Conservation (phyloP, 2,329 filamentous ascomycete species). For the Cyclaneusma minus region DNA sequence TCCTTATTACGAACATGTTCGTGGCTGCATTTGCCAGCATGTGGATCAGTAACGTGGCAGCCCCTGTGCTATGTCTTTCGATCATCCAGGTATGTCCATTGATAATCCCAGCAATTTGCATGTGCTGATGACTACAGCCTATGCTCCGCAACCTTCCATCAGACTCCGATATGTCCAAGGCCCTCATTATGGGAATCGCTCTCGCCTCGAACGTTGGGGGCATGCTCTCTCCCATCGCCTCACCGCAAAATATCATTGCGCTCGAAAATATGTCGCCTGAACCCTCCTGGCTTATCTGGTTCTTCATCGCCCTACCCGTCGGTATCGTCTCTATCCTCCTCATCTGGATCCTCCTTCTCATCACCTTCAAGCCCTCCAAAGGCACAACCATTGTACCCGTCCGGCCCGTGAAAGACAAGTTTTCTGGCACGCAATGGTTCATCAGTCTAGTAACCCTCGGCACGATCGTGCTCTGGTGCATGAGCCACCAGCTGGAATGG, state of each 20-base stretch:
- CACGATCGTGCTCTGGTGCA: conserved; percentile 87
- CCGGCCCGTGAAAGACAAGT: conserved; percentile 73
- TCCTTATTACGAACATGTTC: conserved; percentile 96
- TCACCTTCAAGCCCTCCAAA: conserved; percentile 71
- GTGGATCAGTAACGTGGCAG: conserved; percentile 98
- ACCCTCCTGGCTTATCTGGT: conserved; percentile 91
- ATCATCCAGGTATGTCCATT: conserved; percentile 65
- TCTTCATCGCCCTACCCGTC: conserved; percentile 88
- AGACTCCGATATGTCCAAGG: conserved; percentile 87
- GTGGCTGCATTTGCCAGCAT: conserved; percentile 96
- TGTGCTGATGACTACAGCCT: conserved; percentile 35
- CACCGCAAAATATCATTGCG: conserved; percentile 93
- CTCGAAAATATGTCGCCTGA: conserved; percentile 87
- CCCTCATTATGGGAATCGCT: conserved; percentile 87
- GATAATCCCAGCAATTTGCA: not conserved
- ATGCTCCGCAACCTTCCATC: conserved; percentile 85
- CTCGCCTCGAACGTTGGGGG: conserved; percentile 91
- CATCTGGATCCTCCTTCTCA: conserved; percentile 77
- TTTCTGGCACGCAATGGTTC: conserved; percentile 84
- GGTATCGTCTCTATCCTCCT: conserved; percentile 75
- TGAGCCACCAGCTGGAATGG: conserved; percentile 72
- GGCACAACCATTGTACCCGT: conserved; percentile 87
- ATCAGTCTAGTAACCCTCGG: conserved; percentile 67
- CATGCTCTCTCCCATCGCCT: conserved; percentile 92
- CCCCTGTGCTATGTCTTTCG: conserved; percentile 90